phyloP scores from a whole-genome alignment of 108 stramenopile species.

The Fistulifera pelliculosa region DNA sequence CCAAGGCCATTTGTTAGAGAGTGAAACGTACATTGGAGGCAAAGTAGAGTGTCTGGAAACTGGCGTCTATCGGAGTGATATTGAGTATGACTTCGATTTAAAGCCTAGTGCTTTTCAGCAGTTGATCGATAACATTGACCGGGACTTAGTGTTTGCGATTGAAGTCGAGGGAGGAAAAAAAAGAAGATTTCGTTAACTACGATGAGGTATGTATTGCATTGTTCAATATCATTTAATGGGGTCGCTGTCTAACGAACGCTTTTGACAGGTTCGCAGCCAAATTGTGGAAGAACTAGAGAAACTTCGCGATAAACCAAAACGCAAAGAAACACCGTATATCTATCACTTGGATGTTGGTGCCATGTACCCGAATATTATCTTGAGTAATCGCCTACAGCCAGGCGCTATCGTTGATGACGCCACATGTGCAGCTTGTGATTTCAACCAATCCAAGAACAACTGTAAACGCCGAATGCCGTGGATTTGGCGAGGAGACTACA shows the following conservation, averaged over 20 bases:
- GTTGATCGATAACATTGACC: conserved; percentile 94
- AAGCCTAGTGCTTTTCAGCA: conserved; percentile 89
- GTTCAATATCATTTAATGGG: neutral
- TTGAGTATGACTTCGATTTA: conserved; percentile 90
- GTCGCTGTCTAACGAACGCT: neutral
- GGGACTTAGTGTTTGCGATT: conserved; percentile 93
- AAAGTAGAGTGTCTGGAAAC: conserved; percentile 98
- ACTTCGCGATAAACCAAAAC: conserved; percentile 88
- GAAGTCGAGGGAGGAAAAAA: conserved; percentile 94
- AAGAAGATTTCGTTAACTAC: conserved; percentile 89
- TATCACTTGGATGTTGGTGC: conserved; percentile 98
- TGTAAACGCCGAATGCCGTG: conserved; percentile 98
- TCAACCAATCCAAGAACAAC: conserved; percentile 85
- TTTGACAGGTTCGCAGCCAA: conserved; percentile 36
- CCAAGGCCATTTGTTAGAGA: conserved; percentile 92
- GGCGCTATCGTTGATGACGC: conserved; percentile 93
- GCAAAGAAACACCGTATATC: conserved; percentile 88
- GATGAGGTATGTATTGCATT: conserved; percentile 72
- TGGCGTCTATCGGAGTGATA: conserved; percentile 96
- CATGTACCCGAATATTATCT: conserved; percentile 99
- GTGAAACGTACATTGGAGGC: conserved; percentile 98
- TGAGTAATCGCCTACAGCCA: conserved; percentile 97
- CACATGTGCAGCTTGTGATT: conserved; percentile 95
- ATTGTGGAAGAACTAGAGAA: conserved; percentile 91
- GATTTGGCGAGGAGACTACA: conserved; percentile 98